Conservation (phyloP, 495 filamentous ascomycete genomes). For the Copromyces sp. region DNA sequence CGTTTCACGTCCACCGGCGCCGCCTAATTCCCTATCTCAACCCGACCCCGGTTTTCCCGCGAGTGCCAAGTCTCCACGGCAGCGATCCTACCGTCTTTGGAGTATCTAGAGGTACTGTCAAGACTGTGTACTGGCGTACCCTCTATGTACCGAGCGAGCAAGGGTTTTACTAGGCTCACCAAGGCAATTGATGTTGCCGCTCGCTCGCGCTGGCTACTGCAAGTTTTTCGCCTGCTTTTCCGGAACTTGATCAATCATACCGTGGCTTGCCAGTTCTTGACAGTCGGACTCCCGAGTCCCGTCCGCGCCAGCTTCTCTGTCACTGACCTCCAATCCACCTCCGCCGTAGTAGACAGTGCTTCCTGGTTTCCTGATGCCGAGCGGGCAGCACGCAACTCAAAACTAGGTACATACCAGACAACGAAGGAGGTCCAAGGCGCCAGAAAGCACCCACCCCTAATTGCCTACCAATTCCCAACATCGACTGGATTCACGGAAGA, state of each 20-base stretch:
- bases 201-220: background rate
- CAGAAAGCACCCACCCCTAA: background rate
- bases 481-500: background rate
- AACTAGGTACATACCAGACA: background rate
- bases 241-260: background rate
- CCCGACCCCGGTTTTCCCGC: background rate
- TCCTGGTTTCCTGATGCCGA: background rate
- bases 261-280: background rate
- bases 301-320: background rate
- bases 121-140: background rate
- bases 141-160: background rate
- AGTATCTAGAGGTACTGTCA: background rate
- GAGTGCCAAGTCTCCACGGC: background rate
- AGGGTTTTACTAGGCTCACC: background rate
- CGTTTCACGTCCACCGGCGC: background rate
- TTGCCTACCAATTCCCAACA: background rate
- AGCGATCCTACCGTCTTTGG: background rate
- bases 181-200: background rate
- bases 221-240: background rate
- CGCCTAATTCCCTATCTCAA: background rate
- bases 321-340: background rate
- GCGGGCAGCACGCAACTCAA: background rate
- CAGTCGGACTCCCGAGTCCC: background rate
- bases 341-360: background rate
- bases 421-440: background rate